These are phyloP conservation scores for Akebia trifoliata DNA, from an alignment of 164 flowering plant genomes.

Conservation along the genomic window DNA sequence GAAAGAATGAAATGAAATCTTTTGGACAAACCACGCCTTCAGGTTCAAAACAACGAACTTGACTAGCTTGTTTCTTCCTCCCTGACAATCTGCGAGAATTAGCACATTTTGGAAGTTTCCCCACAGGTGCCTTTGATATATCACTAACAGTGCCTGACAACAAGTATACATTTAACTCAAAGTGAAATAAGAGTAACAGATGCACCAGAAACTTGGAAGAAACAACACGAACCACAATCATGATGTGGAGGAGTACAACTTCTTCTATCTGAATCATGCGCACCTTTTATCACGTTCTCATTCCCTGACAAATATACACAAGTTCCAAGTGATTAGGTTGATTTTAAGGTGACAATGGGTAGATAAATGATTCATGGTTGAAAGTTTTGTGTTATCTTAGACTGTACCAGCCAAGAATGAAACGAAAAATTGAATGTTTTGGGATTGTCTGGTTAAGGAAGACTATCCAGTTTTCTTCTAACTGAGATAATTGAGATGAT, in stretches of 20 bases:
- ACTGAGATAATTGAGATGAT: too few relatives aligned
- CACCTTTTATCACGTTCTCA: conserved; percentile 11
- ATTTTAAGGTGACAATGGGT: too few relatives aligned
- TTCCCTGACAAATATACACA: conserved; percentile 6
- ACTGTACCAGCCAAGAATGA: too few relatives aligned
- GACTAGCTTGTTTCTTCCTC: conserved; percentile 28
- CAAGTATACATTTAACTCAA: background rate
- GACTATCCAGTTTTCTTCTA: too few relatives aligned
- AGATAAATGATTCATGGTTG: too few relatives aligned
- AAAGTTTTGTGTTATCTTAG: too few relatives aligned
- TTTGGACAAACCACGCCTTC: conserved; percentile 18
- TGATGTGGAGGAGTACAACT: conserved; percentile 1
- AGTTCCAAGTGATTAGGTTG: background rate
- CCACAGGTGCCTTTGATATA: conserved; percentile 38
- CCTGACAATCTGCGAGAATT: conserved; percentile 17
- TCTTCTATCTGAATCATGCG: conserved; percentile 8
- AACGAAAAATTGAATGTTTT: too few relatives aligned
- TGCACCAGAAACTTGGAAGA: background rate
- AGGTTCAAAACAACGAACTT: conserved; percentile 14
- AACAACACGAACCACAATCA: conserved; percentile 14
- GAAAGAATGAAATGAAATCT: too few relatives aligned
- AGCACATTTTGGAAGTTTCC: conserved; percentile 26
- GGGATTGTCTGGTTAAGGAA: too few relatives aligned
- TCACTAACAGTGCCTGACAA: conserved; percentile 33
- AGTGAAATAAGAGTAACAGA: background rate